Conservation (phyloP, 2,329 filamentous ascomycete species). For the Emericellopsis cladophorae region DNA sequence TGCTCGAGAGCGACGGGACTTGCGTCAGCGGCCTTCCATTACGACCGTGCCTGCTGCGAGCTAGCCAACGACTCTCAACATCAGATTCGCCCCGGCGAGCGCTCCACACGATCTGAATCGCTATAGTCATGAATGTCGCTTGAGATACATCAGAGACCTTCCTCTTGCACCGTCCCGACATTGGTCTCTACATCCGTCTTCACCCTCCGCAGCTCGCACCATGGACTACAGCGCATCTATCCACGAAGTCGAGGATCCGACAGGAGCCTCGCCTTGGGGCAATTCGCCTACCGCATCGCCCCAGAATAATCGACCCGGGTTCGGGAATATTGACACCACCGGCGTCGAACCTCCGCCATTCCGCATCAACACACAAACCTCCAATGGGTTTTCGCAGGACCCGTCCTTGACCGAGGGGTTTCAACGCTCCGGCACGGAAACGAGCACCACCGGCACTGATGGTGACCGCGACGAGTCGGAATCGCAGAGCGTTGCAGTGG, state of each 20-base stretch:
- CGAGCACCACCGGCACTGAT: conserved; percentile 30
- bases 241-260: conserved; percentile 38
- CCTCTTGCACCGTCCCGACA: not conserved
- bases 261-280: conserved; percentile 42
- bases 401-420: conserved; percentile 25
- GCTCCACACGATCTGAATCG: too few relatives aligned
- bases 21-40: conserved; percentile 12
- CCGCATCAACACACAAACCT: conserved; percentile 27
- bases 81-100: too few relatives aligned
- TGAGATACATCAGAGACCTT: not conserved
- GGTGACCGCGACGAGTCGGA: conserved; percentile 21
- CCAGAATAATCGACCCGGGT: conserved; percentile 28
- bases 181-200: not conserved
- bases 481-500: conserved; percentile 3
- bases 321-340: conserved; percentile 18
- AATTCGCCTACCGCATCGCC: conserved; percentile 39
- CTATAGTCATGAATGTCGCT: too few relatives aligned
- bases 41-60: not conserved
- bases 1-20: conserved; percentile 6
- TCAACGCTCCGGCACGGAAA: conserved; percentile 31
- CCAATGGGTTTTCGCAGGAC: conserved; percentile 27
- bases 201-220: conserved; percentile 5
- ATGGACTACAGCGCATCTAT: conserved; percentile 50
- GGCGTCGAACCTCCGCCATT: conserved; percentile 29
- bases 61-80: too few relatives aligned